phyloP scores from a whole-genome alignment of 163 green algal genomes.

The Volvox carteri region DNA sequence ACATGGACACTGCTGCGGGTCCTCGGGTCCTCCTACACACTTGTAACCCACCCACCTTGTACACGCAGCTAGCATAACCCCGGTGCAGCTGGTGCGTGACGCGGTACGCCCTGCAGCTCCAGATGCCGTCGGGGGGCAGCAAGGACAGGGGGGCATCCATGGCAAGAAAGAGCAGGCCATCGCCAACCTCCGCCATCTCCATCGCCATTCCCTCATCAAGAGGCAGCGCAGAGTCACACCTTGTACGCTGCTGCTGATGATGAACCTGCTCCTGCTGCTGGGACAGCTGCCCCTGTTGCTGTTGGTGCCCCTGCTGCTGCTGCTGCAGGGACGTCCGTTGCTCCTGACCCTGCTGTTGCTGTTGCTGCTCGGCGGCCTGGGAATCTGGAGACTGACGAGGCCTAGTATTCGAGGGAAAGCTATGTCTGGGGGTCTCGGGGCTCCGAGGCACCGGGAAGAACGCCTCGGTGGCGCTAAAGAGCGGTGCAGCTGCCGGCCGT shows the following conservation, averaged over 20 bases:
- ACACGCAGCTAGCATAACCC: slow-evolving; percentile 25
- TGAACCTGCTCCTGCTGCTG: background rate
- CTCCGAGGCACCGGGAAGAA: no score
- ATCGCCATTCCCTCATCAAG: background rate
- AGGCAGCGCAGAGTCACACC: no score
- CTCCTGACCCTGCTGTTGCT: background rate
- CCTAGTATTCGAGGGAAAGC: no score
- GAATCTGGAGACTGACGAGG: no score
- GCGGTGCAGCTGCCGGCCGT: background rate
- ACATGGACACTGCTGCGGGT: no score
- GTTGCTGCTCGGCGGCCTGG: background rate
- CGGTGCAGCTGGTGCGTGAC: slow-evolving; percentile 30
- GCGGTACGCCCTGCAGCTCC: background rate
- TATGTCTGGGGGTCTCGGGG: no score
- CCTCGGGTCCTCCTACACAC: no score
- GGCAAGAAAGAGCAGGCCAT: slow-evolving; percentile 12
- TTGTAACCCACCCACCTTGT: no score
- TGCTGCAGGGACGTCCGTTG: no score
- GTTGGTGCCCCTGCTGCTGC: background rate
- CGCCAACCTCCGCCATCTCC: background rate
- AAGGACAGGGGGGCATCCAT: background rate
- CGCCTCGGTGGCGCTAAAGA: background rate
- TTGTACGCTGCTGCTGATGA: no score
- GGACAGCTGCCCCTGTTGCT: background rate
- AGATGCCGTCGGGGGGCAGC: background rate